Evolutionary conservation across 306 rosid genomes (phyloP).

Genomic region (Alnus rubra): DNA sequence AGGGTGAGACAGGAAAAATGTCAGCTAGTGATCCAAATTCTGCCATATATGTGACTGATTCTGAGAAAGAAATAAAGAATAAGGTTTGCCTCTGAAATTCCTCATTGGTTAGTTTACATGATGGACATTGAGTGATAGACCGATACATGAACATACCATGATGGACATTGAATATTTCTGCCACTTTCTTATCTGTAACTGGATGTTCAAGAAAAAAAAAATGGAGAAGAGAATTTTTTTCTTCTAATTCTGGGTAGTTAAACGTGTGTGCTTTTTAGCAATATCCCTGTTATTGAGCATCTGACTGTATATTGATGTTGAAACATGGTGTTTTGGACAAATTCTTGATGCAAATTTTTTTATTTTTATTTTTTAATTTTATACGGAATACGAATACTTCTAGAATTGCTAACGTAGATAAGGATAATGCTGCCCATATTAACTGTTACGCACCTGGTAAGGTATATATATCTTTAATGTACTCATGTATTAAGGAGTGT

Average conservation of each 20-base stretch:
- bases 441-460: too few species aligned
- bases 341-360: too few species aligned
- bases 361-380: too few species aligned
- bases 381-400: too few species aligned
- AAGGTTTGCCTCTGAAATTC: conserved; percentile 52
- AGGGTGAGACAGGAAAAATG: conserved; percentile 97
- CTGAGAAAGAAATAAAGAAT: conserved; percentile 74
- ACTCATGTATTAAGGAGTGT: too few species aligned
- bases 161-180: not conserved
- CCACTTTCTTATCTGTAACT: not conserved
- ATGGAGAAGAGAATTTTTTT: not conserved
- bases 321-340: too few species aligned
- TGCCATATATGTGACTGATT: conserved; percentile 95
- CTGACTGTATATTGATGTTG: too few species aligned
- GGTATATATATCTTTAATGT: too few species aligned
- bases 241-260: not conserved
- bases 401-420: too few species aligned
- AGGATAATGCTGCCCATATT: too few species aligned
- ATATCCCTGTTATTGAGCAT: not conserved
- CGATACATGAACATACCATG: not conserved
- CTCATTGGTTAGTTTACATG: not conserved
- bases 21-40: conserved; percentile 98
- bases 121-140: not conserved
- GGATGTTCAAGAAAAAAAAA: not conserved
- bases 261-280: not conserved